phyloP scores from a whole-genome alignment of 192 early-diverging fungal species.

The Backusella macrospora region DNA sequence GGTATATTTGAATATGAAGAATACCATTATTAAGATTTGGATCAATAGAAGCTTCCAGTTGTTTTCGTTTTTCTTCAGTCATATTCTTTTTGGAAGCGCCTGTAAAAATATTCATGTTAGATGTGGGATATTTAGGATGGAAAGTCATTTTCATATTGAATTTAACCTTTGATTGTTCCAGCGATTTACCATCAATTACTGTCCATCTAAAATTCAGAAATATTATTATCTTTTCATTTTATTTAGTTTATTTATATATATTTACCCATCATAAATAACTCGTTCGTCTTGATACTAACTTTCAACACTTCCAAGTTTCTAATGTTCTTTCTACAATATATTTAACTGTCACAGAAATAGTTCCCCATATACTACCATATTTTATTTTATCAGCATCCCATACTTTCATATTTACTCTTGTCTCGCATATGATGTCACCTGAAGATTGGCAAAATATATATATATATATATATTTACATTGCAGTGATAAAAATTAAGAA shows the following conservation, averaged over 20 bases:
- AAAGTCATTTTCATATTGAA: constrained; percentile 35
- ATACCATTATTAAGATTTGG: constrained; percentile 27
- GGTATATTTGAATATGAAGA: constrained; percentile 23
- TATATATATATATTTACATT: too few relatives aligned
- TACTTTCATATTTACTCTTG: constrained; percentile 32
- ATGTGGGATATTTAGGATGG: constrained; percentile 37
- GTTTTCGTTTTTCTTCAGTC: background rate
- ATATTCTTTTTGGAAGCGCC: constrained; percentile 17
- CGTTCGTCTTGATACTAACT: constrained; percentile 29
- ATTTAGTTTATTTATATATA: background rate
- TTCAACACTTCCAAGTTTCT: constrained; percentile 27
- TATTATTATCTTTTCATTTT: background rate
- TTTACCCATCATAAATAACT: constrained; percentile 31
- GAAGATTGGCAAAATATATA: background rate
- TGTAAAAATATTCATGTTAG: constrained; percentile 19
- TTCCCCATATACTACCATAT: constrained; percentile 33
- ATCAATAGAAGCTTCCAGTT: background rate
- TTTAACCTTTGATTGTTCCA: constrained; percentile 20
- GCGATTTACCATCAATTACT: constrained; percentile 31
- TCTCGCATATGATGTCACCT: constrained; percentile 37
- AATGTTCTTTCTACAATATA: constrained; percentile 25
- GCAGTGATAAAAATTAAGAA: background rate
- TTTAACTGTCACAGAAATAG: constrained; percentile 26
- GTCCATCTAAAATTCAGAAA: constrained; percentile 20
- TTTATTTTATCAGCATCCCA: constrained; percentile 42